Evolutionary conservation across 306 rosid species (phyloP), one percentile per base, ranked within the genome.

Genomic region (Potentilla sterilis): DNA sequence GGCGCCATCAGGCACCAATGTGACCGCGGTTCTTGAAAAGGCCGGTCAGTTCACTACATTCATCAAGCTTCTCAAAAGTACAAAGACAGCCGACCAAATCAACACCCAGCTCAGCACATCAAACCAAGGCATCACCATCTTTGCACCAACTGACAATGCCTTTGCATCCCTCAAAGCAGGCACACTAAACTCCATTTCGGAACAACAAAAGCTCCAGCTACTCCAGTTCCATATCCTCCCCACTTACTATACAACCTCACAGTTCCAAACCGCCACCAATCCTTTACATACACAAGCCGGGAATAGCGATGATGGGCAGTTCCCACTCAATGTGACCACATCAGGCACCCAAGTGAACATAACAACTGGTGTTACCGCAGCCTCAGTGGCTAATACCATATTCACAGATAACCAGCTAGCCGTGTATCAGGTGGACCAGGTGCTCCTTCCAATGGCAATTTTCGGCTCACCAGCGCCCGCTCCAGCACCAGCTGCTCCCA

Each of bases 271-370:
- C 0, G 92, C 83, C 0, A 86, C 90, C 70, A 95, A 95, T 67
- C 99, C 99, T 7, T 76, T 95, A 22, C 89, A 85, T 38, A 95
- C 99, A 2, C 99, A 95, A 46, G 99, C 99, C 7, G 98, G 99
- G 0, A 86, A 86, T 57, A 90, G 91, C 51, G 86, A 54, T 35
- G 85, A 83, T 40, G 97, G 97, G 0, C 79, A 90, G 78, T 95
- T 76, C 83, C 97, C 98, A 1, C 57, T 95, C 2, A 95, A 95
- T 51, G 97, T 95, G 7, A 95, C 99, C 0, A 85, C 99, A 1
- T 82, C 99, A 1, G 97, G 97, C 37, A 92, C 77, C 78, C 97
- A 90, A 75, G 93, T 92, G 28, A 95, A 95, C 73, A 47, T 95
- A 6, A 87, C 97, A 9, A 92, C 97, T 0, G 99, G 97, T 18